A percentile compares a stretch with the other conserved stretches of the same genome.
Evolutionary conservation across 495 filamentous ascomycete species (phyloP).

Genomic region (Podospora conica): DNA sequence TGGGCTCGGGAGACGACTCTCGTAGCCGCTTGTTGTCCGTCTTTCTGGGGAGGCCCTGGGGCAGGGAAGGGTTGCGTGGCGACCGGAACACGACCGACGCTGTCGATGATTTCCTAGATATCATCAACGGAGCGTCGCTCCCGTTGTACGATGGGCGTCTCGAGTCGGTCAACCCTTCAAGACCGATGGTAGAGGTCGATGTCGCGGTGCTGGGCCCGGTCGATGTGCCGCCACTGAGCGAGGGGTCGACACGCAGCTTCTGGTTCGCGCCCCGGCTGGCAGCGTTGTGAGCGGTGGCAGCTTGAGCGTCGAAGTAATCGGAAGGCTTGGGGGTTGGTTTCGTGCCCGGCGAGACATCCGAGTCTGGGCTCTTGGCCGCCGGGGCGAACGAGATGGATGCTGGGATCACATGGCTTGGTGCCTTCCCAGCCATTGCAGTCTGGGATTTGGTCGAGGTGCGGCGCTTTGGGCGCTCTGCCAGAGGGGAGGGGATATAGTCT

Average conservation of each 20-base stretch:
- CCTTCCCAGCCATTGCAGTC: slow-evolving; percentile 26
- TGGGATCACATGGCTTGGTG: slow-evolving; percentile 25
- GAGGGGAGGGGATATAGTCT: slow-evolving; percentile 38
- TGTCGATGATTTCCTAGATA: slow-evolving; percentile 39
- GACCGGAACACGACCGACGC: slow-evolving; percentile 38
- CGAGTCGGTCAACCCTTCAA: slow-evolving; percentile 13
- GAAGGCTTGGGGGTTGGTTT: slow-evolving; percentile 19
- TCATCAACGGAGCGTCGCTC: slow-evolving; percentile 11
- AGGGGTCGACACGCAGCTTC: slow-evolving; percentile 7
- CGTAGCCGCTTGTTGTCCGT: slow-evolving; percentile 37
- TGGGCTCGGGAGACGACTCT: slow-evolving; percentile 41
- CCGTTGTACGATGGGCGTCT: slow-evolving; percentile 22
- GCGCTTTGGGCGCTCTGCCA: slow-evolving; percentile 24
- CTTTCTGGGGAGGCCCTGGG: slow-evolving; percentile 39
- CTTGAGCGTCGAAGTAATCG: slow-evolving; percentile 34
- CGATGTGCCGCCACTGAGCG: slow-evolving; percentile 13
- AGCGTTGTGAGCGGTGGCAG: background rate
- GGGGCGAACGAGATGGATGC: slow-evolving; percentile 15
- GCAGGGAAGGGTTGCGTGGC: slow-evolving; percentile 37
- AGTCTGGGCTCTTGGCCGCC: slow-evolving; percentile 32
- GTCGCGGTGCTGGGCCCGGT: slow-evolving; percentile 21
- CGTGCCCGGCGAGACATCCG: slow-evolving; percentile 37
- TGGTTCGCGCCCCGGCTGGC: slow-evolving; percentile 14
- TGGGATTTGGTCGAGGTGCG: background rate
- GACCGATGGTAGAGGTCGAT: slow-evolving; percentile 15